Evolutionary conservation across 352 stramenopile genomes (phyloP), one percentile per base, ranked within the genome.

Genomic region (Globisporangium irregulare): DNA sequence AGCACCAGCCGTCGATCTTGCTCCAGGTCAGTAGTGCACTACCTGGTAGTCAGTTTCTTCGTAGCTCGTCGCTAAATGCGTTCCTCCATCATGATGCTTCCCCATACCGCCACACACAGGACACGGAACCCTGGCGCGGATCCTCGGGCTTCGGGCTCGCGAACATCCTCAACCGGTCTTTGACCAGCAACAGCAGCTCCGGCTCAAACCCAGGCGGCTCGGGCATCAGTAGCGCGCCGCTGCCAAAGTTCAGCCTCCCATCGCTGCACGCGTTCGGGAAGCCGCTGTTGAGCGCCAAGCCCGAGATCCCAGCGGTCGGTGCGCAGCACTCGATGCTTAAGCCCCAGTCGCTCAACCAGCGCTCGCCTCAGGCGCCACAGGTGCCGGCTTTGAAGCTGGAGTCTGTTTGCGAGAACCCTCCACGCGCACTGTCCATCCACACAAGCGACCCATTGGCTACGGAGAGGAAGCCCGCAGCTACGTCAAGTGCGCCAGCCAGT

Each of bases 211-310:
- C 36, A 15, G 38, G 8, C 15, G 18, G 20, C 22, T 54, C 46
- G 20, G 32, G 8, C 18, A 27, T 18, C 43, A 25, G 14, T 29
- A 27, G 54, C 18, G 60, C 51, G 66, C 48, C 73, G 43, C 78
- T 87, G 59, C 81, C 84, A 12, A 86, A 75, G 66, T 90, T 94
- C 71, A 94, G 74, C 51, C 75, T 95, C 36, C 87, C 87, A 48
- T 87, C 87, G 55, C 76, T 95, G 24, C 86, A 93, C 72, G 78
- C 82, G 66, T 93, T 90, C 54, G 76, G 78, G 29, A 92, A 91
- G 72, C 74, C 81, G 50, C 66, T 90, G 32, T 72, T 88, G 56
- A 62, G 56, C 43, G 81, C 71, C 57, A 89, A 91, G 74, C 62
- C 78, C 0, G 84, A 93, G 50, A 55, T 76, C 29, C 22, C 74